Conservation (phyloP, 2,329 filamentous ascomycete genomes). For the Beauveria bassiana region DNA sequence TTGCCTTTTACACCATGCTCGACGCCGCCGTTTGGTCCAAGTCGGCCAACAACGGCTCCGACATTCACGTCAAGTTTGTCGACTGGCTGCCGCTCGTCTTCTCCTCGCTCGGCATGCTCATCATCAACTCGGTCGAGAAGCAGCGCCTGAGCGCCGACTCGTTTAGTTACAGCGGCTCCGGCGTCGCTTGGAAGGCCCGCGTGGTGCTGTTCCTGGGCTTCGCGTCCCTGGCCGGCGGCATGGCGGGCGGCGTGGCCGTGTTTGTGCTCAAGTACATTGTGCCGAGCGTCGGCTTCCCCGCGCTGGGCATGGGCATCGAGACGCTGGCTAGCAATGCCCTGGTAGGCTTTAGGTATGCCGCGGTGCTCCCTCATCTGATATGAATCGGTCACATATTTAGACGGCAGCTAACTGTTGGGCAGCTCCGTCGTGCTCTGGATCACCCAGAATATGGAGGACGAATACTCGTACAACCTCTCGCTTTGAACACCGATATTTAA, state of each 20-base stretch:
- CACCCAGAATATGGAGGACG: conserved; percentile 66
- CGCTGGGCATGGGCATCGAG: conserved; percentile 56
- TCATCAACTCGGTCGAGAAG: conserved; percentile 65
- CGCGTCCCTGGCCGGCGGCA: conserved; percentile 56
- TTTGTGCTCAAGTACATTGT: conserved; percentile 60
- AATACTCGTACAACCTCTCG: conserved; percentile 61
- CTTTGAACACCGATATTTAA: conserved; percentile 31
- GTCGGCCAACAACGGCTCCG: conserved; percentile 49
- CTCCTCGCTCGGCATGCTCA: conserved; percentile 59
- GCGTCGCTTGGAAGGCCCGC: conserved; percentile 61
- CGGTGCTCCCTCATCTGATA: conserved; percentile 9
- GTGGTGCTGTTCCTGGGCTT: conserved; percentile 62
- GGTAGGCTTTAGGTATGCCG: conserved; percentile 49
- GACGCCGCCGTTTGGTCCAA: conserved; percentile 62
- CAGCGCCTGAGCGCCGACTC: conserved; percentile 55
- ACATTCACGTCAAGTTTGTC: conserved; percentile 55
- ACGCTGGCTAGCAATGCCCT: conserved; percentile 59
- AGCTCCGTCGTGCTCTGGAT: conserved; percentile 60
- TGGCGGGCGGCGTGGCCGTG: conserved; percentile 62
- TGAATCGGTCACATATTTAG: neutral
- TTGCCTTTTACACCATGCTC: conserved; percentile 62
- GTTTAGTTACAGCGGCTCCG: conserved; percentile 54
- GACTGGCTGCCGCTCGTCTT: conserved; percentile 65
- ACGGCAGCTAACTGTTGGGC: neutral
- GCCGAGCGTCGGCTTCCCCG: conserved; percentile 48